Evolutionary conservation across 139 green algal species (phyloP).

Genomic region (Chlamydomonas urium): DNA sequence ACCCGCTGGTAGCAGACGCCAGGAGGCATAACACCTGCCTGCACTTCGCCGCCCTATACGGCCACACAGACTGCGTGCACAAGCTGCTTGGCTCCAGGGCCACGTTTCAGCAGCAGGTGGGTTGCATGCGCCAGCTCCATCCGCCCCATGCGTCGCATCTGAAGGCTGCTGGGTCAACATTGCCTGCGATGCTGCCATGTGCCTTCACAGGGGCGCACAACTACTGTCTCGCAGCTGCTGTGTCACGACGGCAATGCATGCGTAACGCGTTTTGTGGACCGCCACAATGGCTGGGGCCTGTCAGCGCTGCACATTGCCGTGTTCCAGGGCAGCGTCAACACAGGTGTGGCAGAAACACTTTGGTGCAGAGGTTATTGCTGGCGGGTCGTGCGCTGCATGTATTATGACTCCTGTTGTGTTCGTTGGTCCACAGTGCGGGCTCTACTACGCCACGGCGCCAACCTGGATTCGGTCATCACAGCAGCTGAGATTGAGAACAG

Average conservation of each 20-base stretch:
- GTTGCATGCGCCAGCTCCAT: no score
- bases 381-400: no score
- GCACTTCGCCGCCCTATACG: conserved; percentile 45
- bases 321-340: conserved; percentile 42
- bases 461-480: conserved; percentile 26
- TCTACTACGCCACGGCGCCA: conserved; percentile 41
- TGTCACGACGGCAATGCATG: conserved; percentile 36
- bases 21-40: conserved; percentile 46
- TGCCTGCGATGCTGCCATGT: no score
- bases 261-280: conserved; percentile 42
- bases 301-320: conserved; percentile 50
- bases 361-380: no score
- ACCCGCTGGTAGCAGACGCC: conserved; percentile 37
- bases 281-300: conserved; percentile 51
- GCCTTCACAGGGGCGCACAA: not conserved
- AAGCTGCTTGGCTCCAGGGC: conserved; percentile 33
- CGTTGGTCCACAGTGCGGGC: conserved; percentile 43
- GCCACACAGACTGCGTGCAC: conserved; percentile 42
- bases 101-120: no score
- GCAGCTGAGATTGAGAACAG: conserved; percentile 28
- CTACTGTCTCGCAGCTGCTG: conserved; percentile 35
- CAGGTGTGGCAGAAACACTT: no score
- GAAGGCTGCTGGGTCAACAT: no score
- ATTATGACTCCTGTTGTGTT: no score
- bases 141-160: no score